These are phyloP conservation scores for Talaromyces liani DNA, from an alignment of 495 filamentous ascomycete species.

Conservation along the genomic window DNA sequence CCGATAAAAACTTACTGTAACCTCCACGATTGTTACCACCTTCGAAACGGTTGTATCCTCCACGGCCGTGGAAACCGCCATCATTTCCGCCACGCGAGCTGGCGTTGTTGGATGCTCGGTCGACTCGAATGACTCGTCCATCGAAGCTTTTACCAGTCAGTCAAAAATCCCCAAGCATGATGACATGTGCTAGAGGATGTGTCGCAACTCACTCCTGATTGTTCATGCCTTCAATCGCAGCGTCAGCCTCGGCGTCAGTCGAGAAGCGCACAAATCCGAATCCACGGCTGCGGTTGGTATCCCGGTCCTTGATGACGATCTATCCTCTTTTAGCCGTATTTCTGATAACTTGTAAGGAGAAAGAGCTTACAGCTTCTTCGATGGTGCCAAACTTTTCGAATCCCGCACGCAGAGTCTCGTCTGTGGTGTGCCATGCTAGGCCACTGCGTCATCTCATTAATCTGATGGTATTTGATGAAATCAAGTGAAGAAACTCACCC, in stretches of 20 bases:
- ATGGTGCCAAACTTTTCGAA: conserved; percentile 85
- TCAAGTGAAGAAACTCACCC: conserved; percentile 50
- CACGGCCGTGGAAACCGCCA: conserved; percentile 41
- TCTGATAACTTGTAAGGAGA: background rate
- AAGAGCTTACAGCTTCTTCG: conserved; percentile 76
- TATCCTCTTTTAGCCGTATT: conserved; percentile 23
- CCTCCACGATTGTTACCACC: conserved; percentile 23
- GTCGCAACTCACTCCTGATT: conserved; percentile 69
- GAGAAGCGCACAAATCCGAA: conserved; percentile 94
- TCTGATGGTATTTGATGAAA: background rate
- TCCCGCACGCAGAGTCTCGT: conserved; percentile 69
- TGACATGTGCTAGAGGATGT: background rate
- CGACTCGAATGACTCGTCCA: conserved; percentile 90
- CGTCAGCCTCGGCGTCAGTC: conserved; percentile 73
- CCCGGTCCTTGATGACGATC: conserved; percentile 97
- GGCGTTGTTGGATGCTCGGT: conserved; percentile 83
- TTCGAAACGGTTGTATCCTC: conserved; percentile 32
- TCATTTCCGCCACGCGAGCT: conserved; percentile 27
- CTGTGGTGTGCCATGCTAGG: conserved; percentile 97
- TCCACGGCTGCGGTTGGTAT: conserved; percentile 90
- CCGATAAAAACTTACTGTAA: conserved; percentile 6
- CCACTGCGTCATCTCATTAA: conserved; percentile 49
- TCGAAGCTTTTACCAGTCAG: conserved; percentile 63
- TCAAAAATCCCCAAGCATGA: conserved; percentile 6
- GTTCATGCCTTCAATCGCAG: conserved; percentile 80